Evolutionary conservation across 106 monocot species (phyloP), one percentile per base, ranked within the genome.

Genomic region (Allium sativum): DNA sequence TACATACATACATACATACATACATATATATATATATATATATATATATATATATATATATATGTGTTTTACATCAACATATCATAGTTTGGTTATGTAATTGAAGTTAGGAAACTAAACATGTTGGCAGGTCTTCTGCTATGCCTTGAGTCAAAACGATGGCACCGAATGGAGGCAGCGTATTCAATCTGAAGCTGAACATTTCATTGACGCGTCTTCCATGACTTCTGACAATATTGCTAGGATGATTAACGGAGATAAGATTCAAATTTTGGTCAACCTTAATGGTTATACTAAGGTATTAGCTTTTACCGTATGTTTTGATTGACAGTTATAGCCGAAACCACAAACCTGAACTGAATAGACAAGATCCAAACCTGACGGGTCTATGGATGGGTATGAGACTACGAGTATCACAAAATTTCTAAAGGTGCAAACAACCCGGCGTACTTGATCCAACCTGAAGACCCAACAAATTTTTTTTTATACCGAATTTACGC

Each of bases 261-360:
- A 78, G 58, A 94, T 94, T 66, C 94, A 94, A 18, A 86, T 94
- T 47, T 72, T 94, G 10, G 62, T 90, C 14, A 94, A 94, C 59
- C 94, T 94, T 52, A 94, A 94, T 75, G 94, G 94, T 20, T 94
- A 96, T 56, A 96, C 96, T 7, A 96, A 96, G 96, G 96, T 96
- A 69, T 57, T 48, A 48, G 14, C 13, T 21, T 31, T 31, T 22
- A 22, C 1, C 22, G 3, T 22, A 22, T 22, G 22, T 22, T 22
- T 1, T 1, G 22, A 22, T 22, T 22, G 22, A 31, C 31, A 31
- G 5, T 31, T 31, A 31, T 31, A 31, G 5, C 31, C 5, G 31
- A 31, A 5, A 31, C 31, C 31, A 31, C 31, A 31, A 31, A 31
- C 31, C 31, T 31, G 31, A 31, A 31, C 31, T 5, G 31, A 31